Conservation (phyloP, 2,329 filamentous ascomycete species). For the Sclerotiophoma versabilis region DNA sequence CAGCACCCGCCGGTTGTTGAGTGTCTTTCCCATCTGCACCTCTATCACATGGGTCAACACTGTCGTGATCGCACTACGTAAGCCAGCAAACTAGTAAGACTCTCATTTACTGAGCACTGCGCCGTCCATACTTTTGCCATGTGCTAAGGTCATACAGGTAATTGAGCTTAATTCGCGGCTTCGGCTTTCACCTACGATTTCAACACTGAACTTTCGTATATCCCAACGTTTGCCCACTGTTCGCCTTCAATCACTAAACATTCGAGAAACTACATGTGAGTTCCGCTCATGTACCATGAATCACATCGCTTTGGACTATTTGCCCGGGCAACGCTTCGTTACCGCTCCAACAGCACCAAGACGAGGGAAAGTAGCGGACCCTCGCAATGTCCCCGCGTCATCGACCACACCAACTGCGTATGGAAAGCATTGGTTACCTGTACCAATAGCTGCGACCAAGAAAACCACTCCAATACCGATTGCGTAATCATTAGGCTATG, state of each 20-base stretch:
- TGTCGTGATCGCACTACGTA: background rate
- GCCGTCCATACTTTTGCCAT: background rate
- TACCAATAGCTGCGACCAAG: background rate
- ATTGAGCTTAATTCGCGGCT: background rate
- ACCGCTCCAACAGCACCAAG: background rate
- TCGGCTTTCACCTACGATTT: background rate
- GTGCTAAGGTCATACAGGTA: background rate
- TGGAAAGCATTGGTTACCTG: background rate
- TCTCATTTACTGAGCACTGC: background rate
- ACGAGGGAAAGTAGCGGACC: background rate
- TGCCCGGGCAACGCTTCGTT: constrained; percentile 1
- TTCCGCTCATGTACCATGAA: background rate
- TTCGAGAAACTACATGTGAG: background rate
- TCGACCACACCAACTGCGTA: background rate
- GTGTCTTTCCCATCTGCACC: background rate
- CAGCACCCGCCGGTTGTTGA: constrained; percentile 13
- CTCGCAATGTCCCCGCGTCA: constrained; percentile 2
- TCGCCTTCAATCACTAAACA: background rate
- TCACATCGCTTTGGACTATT: background rate
- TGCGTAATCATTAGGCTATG: background rate
- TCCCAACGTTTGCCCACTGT: background rate
- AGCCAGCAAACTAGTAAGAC: background rate
- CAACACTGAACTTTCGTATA: background rate
- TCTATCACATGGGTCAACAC: background rate
- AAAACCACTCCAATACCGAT: background rate